phyloP scores from a whole-genome alignment of 2,329 filamentous ascomycete genomes.

The Phialophora tarda region DNA sequence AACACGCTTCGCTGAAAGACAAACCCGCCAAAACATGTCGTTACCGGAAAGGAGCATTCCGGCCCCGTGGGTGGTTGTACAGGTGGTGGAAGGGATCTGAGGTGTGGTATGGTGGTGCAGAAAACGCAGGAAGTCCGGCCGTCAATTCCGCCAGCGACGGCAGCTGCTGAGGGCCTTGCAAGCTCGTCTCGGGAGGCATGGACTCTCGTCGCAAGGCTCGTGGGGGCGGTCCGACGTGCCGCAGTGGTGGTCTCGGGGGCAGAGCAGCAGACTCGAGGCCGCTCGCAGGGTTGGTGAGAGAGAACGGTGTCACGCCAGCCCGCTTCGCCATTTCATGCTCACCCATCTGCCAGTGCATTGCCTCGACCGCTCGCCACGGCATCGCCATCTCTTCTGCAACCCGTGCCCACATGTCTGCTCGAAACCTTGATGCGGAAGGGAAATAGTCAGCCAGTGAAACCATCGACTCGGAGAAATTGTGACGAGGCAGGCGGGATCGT shows the following conservation, averaged over 20 bases:
- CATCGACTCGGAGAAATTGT: conserved; percentile 10
- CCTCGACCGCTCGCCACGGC: conserved; percentile 93
- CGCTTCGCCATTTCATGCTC: conserved; percentile 92
- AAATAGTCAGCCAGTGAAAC: conserved; percentile 11
- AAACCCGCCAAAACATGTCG: conserved; percentile 32
- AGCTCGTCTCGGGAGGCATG: conserved; percentile 44
- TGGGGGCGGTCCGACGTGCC: conserved; percentile 38
- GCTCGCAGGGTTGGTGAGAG: conserved; percentile 59
- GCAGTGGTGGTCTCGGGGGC: conserved; percentile 25
- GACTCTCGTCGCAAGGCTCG: conserved; percentile 48
- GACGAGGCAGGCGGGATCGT: conserved; percentile 4
- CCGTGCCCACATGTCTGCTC: conserved; percentile 96
- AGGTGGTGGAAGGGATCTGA: conserved; percentile 35
- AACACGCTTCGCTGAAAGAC: conserved; percentile 41
- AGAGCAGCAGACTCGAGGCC: conserved; percentile 23
- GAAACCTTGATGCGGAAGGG: conserved; percentile 70
- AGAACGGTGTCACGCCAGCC: conserved; percentile 87
- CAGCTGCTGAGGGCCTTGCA: conserved; percentile 46
- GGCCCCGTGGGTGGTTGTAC: conserved; percentile 47
- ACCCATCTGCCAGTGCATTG: conserved; percentile 97
- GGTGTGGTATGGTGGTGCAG: conserved; percentile 44
- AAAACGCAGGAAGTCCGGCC: conserved; percentile 54
- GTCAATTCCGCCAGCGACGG: conserved; percentile 55
- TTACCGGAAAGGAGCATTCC: conserved; percentile 43
- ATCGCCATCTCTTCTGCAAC: conserved; percentile 94